phyloP scores from a whole-genome alignment of 1,284 basidiomycete species.

The Cutaneotrichosporon dermatis region DNA sequence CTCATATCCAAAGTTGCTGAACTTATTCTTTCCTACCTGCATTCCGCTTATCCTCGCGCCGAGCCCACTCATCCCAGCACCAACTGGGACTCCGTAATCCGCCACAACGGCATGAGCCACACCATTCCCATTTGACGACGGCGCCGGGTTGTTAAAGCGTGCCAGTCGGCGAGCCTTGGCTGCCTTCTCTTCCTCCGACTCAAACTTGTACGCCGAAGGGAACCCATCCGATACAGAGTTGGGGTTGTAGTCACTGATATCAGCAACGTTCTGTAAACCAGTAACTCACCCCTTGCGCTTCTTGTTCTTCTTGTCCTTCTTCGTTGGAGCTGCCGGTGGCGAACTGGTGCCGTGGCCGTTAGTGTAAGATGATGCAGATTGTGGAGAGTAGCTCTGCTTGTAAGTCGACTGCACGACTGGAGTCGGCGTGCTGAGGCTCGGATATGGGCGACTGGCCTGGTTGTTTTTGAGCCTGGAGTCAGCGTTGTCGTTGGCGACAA shows the following conservation, averaged over 20 bases:
- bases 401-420: not conserved
- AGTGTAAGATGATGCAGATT: not conserved
- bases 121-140: slow-evolving; percentile 6
- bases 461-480: slow-evolving; percentile 28
- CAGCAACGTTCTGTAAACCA: not conserved
- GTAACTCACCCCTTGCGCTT: slow-evolving; percentile 39
- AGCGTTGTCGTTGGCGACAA: not conserved
- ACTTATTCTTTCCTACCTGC: slow-evolving; percentile 38
- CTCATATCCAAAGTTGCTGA: slow-evolving; percentile 39
- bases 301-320: slow-evolving; percentile 25
- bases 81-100: slow-evolving; percentile 24
- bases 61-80: slow-evolving; percentile 7
- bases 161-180: slow-evolving; percentile 40
- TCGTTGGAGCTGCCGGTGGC: not conserved
- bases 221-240: slow-evolving; percentile 1
- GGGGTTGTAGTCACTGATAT: slow-evolving; percentile 10
- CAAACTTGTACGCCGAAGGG: slow-evolving; percentile 22
- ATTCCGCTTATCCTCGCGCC: slow-evolving; percentile 9
- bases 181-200: slow-evolving; percentile 33
- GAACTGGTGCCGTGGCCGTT: not conserved
- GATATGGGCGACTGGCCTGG: slow-evolving; percentile 27
- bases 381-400: not conserved
- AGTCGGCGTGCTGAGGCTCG: not conserved
- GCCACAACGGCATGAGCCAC: slow-evolving; percentile 6
- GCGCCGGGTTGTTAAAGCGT: slow-evolving; percentile 28